Evolutionary conservation across 768 basidiomycete genomes (phyloP).

Genomic region (Boletus patriciae): DNA sequence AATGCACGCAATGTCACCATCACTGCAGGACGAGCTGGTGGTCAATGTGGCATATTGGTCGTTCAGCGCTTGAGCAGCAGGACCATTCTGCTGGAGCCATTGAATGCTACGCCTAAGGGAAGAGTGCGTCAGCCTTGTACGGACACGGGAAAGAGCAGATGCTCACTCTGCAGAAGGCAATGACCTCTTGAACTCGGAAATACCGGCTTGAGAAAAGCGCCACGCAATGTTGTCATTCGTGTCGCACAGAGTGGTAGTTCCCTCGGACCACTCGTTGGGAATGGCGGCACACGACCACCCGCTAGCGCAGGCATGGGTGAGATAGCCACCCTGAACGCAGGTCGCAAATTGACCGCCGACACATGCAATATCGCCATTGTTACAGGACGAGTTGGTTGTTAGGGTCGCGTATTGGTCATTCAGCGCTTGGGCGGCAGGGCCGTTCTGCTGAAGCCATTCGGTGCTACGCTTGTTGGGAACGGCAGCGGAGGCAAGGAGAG

Average conservation of each 20-base stretch:
- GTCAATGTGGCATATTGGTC: constrained; percentile 20
- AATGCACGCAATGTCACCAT: constrained; percentile 22
- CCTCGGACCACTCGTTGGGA: constrained; percentile 24
- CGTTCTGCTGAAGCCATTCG: constrained; percentile 27
- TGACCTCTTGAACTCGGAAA: constrained; percentile 17
- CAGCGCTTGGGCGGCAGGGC: constrained; percentile 24
- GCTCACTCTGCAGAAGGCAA: background rate
- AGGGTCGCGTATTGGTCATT: constrained; percentile 22
- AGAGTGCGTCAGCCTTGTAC: background rate
- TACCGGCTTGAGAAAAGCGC: constrained; percentile 10
- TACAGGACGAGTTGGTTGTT: constrained; percentile 18
- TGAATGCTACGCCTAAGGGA: constrained; percentile 11
- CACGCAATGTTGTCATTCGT: constrained; percentile 9
- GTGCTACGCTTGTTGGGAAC: constrained; percentile 16
- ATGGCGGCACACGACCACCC: constrained; percentile 25
- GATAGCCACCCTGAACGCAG: constrained; percentile 14
- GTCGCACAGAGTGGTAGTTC: constrained; percentile 23
- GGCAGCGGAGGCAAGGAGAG: constrained; percentile 22
- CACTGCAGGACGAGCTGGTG: constrained; percentile 17
- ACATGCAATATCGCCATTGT: constrained; percentile 17
- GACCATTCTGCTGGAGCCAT: constrained; percentile 26
- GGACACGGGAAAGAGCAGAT: background rate
- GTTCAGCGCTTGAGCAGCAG: constrained; percentile 26
- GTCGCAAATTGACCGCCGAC: constrained; percentile 15
- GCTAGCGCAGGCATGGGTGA: constrained; percentile 7